phyloP scores from a whole-genome alignment of 192 early-diverging fungal genomes.

The Coemansia sp. region DNA sequence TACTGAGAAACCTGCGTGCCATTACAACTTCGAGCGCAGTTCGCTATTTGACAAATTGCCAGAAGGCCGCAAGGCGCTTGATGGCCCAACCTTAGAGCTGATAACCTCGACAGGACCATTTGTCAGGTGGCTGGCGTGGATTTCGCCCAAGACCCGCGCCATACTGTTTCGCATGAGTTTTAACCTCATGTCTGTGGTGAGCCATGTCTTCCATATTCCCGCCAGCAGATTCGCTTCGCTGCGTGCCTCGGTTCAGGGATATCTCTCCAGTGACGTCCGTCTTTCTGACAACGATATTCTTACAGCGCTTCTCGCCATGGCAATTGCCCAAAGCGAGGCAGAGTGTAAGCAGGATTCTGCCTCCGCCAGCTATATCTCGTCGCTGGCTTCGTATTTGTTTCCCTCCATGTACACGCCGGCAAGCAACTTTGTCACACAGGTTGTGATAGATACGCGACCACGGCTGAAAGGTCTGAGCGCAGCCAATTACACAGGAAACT shows the following conservation, averaged over 20 bases:
- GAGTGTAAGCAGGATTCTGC: background rate
- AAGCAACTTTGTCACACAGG: background rate
- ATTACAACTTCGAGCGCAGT: too few relatives aligned
- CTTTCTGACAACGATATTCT: too few relatives aligned
- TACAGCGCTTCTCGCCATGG: background rate
- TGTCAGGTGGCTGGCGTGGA: too few relatives aligned
- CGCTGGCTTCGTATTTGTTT: background rate
- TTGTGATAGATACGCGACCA: background rate
- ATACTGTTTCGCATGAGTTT: too few relatives aligned
- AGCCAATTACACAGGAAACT: background rate
- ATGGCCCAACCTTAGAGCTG: too few relatives aligned
- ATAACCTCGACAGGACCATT: too few relatives aligned
- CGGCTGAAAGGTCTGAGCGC: background rate
- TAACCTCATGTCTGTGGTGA: background rate
- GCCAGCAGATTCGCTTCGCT: background rate
- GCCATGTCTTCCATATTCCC: slow-evolving; percentile 22
- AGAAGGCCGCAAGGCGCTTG: too few relatives aligned
- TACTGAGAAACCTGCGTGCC: too few relatives aligned
- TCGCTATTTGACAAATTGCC: too few relatives aligned
- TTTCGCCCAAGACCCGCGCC: too few relatives aligned
- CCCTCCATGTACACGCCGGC: background rate
- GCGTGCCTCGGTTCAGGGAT: background rate
- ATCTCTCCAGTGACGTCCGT: background rate
- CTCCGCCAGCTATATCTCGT: background rate
- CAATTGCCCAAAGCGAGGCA: background rate